These are phyloP conservation scores for Eucalyptus cloeziana DNA, from an alignment of 345 rosid species.

Conservation along the genomic window DNA sequence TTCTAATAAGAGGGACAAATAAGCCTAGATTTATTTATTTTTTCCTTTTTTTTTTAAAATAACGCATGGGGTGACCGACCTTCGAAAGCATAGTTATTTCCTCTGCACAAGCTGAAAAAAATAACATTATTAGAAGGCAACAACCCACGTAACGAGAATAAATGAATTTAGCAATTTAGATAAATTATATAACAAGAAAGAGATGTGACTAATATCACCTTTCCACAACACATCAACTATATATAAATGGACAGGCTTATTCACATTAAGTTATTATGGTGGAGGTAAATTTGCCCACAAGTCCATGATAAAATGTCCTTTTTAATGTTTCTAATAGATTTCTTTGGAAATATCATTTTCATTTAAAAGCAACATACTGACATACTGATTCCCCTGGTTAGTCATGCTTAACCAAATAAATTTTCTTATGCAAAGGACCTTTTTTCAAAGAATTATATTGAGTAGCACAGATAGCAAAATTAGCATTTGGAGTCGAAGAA, in stretches of 20 bases:
- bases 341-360: not conserved
- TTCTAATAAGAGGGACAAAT: not conserved
- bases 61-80: too few relatives aligned
- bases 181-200: too few relatives aligned
- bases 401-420: not conserved
- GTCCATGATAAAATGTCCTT: not conserved
- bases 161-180: too few relatives aligned
- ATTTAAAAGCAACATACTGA: not conserved
- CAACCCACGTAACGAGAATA: too few relatives aligned
- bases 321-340: not conserved
- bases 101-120: too few relatives aligned
- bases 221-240: too few relatives aligned
- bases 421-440: not conserved
- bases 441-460: too few relatives aligned
- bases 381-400: not conserved
- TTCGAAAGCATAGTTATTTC: too few relatives aligned
- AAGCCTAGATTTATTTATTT: too few relatives aligned
- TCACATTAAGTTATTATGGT: not conserved
- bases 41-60: rapidly evolving
- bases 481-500: not conserved
- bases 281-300: not conserved
- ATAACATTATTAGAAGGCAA: too few relatives aligned
- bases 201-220: too few relatives aligned
- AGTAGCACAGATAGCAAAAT: not conserved
- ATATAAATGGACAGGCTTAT: too few relatives aligned